phyloP scores from a whole-genome alignment of 495 filamentous ascomycete genomes.

The Massariosphaeria phaeospora region DNA sequence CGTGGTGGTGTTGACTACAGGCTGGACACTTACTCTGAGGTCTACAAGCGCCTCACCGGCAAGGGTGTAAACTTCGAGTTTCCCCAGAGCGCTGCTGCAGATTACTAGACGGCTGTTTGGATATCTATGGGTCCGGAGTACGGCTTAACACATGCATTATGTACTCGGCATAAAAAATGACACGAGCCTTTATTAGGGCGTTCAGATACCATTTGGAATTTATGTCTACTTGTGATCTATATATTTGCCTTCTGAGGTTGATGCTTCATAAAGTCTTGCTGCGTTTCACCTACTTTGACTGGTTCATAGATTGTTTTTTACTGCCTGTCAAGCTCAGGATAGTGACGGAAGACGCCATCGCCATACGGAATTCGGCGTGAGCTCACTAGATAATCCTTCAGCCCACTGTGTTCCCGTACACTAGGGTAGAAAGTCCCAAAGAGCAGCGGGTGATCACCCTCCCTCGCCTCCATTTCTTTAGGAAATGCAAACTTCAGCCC shows the following conservation, averaged over 20 bases:
- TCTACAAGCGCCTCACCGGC: conserved; percentile 93
- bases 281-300: neutral
- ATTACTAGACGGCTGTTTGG: conserved; percentile 61
- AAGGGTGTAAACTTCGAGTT: conserved; percentile 96
- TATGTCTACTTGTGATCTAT: neutral
- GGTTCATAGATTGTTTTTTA: conserved; percentile 2
- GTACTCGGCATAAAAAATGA: conserved; percentile 29
- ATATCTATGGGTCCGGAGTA: conserved; percentile 16
- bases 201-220: conserved; percentile 22
- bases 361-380: conserved; percentile 51
- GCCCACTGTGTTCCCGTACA: conserved; percentile 49
- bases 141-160: conserved; percentile 25
- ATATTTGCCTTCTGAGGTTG: neutral
- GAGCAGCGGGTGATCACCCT: conserved; percentile 45
- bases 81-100: conserved; percentile 68
- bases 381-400: conserved; percentile 59
- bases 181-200: conserved; percentile 5
- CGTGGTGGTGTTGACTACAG: conserved; percentile 95
- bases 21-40: conserved; percentile 97
- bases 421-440: conserved; percentile 52
- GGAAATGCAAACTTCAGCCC: conserved; percentile 58
- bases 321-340: conserved; percentile 55
- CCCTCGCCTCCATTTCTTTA: conserved; percentile 51
- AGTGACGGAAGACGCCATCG: conserved; percentile 57
- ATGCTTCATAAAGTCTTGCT: neutral